A percentile compares a stretch with the other conserved stretches of the same genome.
phyloP scores from a whole-genome alignment of 2,329 filamentous ascomycete species.

The Xylariales sp. region DNA sequence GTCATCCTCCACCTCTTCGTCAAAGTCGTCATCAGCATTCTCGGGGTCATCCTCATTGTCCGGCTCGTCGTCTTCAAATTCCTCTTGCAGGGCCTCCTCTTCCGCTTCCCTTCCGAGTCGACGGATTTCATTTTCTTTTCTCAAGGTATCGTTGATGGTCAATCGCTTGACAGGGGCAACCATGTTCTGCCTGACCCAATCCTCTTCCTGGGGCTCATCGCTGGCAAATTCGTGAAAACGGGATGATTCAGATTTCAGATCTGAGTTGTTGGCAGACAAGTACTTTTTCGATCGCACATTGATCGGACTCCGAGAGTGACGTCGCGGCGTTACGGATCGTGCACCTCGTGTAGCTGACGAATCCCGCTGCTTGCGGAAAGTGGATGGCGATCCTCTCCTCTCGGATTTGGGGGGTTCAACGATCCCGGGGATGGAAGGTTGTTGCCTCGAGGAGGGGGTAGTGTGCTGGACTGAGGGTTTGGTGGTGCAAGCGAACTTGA shows the following conservation, averaged over 20 bases:
- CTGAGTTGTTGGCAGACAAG: slow-evolving; percentile 44
- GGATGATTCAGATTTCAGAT: slow-evolving; percentile 50
- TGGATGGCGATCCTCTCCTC: slow-evolving; percentile 15
- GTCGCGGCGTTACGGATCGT: slow-evolving; percentile 28
- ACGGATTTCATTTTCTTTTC: slow-evolving; percentile 85
- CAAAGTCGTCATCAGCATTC: slow-evolving; percentile 42
- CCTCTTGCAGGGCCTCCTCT: slow-evolving; percentile 75
- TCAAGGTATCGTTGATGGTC: slow-evolving; percentile 84
- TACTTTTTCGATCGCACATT: slow-evolving; percentile 38
- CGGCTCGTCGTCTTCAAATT: slow-evolving; percentile 53
- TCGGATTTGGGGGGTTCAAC: slow-evolving; percentile 10
- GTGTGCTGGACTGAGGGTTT: slow-evolving; percentile 40
- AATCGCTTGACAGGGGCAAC: slow-evolving; percentile 63
- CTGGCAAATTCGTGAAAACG: slow-evolving; percentile 91
- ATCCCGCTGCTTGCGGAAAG: slow-evolving; percentile 22
- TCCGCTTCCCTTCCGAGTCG: slow-evolving; percentile 85
- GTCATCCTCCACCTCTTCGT: slow-evolving; percentile 46
- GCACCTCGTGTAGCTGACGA: slow-evolving; percentile 20
- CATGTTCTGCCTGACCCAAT: slow-evolving; percentile 77
- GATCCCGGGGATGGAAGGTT: slow-evolving; percentile 7
- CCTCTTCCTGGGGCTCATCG: slow-evolving; percentile 75
- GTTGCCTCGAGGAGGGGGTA: slow-evolving; percentile 26
- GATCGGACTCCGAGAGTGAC: slow-evolving; percentile 31
- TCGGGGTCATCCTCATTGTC: slow-evolving; percentile 41
- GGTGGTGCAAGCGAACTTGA: slow-evolving; percentile 72